These are phyloP conservation scores for Plantago major DNA, from an alignment of 257 asterid genomes.

Conservation along the genomic window DNA sequence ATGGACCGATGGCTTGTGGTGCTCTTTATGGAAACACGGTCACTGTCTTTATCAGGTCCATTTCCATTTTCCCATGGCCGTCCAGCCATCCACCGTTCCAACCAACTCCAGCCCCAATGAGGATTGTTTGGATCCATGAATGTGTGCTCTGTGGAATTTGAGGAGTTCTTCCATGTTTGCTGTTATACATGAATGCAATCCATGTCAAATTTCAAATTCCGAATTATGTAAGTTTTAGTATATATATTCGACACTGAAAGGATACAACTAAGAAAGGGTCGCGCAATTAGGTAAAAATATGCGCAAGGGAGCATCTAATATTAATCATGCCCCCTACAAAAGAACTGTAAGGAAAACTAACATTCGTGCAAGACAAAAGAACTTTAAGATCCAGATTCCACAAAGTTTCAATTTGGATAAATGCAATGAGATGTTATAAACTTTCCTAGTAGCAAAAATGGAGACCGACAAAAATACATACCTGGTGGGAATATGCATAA, in stretches of 20 bases:
- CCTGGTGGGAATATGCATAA: constrained; percentile 73
- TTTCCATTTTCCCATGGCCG: constrained; percentile 60
- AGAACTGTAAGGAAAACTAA: no score
- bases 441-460: not conserved
- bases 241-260: no score
- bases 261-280: no score
- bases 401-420: no score
- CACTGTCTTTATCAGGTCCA: constrained; percentile 40
- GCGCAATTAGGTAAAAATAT: no score
- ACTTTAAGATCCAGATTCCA: no score
- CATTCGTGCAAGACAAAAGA: no score
- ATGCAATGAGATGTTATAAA: not conserved
- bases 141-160: constrained; percentile 47
- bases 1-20: constrained; percentile 22
- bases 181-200: constrained; percentile 20
- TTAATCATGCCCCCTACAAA: no score
- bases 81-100: constrained; percentile 83
- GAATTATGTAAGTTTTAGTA: no score
- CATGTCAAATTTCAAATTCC: not conserved
- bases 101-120: constrained; percentile 91
- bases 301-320: no score
- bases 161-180: constrained; percentile 55
- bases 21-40: constrained; percentile 34
- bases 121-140: constrained; percentile 70
- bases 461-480: constrained; percentile 11